phyloP scores from a whole-genome alignment of 176 grass and related monocot species.

The Tuctoria greenei region DNA sequence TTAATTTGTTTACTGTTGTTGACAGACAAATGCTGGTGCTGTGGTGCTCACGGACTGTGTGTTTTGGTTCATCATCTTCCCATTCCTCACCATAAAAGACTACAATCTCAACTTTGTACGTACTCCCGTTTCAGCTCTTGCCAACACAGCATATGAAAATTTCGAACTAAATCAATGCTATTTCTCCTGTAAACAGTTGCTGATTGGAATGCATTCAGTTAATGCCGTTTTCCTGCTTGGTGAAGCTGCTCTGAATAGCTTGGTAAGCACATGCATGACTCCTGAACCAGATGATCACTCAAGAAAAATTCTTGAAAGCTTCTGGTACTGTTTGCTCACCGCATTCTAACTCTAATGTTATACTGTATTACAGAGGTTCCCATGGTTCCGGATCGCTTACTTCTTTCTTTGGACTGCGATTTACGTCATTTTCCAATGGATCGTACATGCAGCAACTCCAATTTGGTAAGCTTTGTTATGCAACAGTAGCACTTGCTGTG shows the following conservation, averaged over 20 bases:
- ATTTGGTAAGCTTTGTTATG: constrained; percentile 47
- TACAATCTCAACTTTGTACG: constrained; percentile 87
- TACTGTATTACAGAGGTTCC: constrained; percentile 54
- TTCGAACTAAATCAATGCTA: neutral
- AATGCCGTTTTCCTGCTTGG: constrained; percentile 90
- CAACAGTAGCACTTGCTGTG: neutral
- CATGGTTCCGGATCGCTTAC: constrained; percentile 87
- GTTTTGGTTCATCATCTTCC: constrained; percentile 99
- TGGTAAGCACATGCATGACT: constrained; percentile 43
- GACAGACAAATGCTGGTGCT: constrained; percentile 88
- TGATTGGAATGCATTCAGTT: constrained; percentile 89
- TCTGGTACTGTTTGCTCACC: neutral
- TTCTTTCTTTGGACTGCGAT: constrained; percentile 74
- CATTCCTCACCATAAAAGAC: constrained; percentile 82
- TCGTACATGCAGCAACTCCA: constrained; percentile 61
- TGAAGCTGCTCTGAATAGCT: constrained; percentile 77
- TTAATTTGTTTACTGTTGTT: constrained; percentile 25
- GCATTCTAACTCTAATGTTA: neutral
- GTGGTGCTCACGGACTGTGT: constrained; percentile 95
- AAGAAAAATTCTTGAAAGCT: neutral
- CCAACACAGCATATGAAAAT: neutral
- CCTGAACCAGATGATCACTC: neutral
- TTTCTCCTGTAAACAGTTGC: constrained; percentile 41
- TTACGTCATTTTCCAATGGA: constrained; percentile 86
- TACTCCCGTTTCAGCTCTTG: neutral